phyloP scores from a whole-genome alignment of 768 basidiomycete genomes.

The Omphalotus guepiniiformis region DNA sequence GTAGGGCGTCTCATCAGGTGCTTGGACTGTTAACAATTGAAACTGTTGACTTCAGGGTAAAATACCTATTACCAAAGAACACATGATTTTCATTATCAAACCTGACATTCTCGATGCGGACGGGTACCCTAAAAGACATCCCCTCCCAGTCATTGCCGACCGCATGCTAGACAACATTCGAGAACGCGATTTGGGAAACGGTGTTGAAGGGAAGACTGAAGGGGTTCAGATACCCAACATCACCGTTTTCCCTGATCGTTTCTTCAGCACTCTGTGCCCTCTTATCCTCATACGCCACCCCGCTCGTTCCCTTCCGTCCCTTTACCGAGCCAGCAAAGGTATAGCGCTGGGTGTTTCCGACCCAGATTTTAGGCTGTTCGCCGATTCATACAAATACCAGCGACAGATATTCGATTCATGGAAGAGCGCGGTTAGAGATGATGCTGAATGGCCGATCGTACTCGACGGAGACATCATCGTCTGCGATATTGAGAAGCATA shows the following conservation, averaged over 20 bases:
- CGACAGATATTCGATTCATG: constrained; percentile 5
- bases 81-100: constrained; percentile 2
- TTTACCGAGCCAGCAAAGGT: not conserved
- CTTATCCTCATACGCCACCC: constrained; percentile 6
- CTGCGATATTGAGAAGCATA: not conserved
- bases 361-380: constrained; percentile 1
- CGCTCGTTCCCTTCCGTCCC: constrained; percentile 1
- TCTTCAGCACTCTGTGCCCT: not conserved
- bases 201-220: not conserved
- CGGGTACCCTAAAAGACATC: not conserved
- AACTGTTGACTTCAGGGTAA: constrained; percentile 1
- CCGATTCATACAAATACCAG: not conserved
- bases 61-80: constrained; percentile 3
- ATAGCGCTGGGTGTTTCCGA: constrained; percentile 2
- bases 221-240: not conserved
- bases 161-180: not conserved
- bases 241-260: constrained; percentile 3
- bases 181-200: not conserved
- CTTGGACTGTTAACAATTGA: not conserved
- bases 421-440: not conserved
- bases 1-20: not conserved
- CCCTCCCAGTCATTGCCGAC: not conserved
- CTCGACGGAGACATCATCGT: constrained; percentile 6
- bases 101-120: not conserved
- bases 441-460: constrained; percentile 4